Base-by-base conservation (phyloP, 129 eudicot genomes). In the Pulicaria dysenterica region DNA sequence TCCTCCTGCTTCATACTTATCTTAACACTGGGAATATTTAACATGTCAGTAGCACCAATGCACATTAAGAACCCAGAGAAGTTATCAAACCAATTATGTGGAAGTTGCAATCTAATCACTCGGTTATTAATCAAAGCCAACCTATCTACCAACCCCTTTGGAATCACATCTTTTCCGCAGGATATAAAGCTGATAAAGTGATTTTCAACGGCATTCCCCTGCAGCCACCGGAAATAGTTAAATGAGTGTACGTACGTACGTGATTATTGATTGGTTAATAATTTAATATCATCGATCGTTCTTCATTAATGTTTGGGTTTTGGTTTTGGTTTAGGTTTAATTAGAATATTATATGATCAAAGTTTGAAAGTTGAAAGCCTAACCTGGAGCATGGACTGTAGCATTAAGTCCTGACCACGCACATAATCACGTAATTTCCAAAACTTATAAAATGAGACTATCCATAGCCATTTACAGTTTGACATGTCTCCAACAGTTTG, bases 391-490 rank as follows among this genome's bases (percentile, higher is more conserved):
- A 67, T 15, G 14, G 4, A 47, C 9, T 67, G 45, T 67, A 48
- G 15, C 34, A 10, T 48, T 5, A 13, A 31, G 13, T 48, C 72
- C 34, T 58, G 58, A 36, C 0, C 2, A 47, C 58, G 46, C 3
- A 60, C 58, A 10, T 31, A 46, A 51, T n/a, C n/a, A n/a, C 34
- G 47, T 34, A 1, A 8, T 51, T 34, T 45, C 58, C 5, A 8
- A 67, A 46, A 24, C 1, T 37, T 4, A 9, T 67, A 38, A 68
- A 24, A 0, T n/a, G 58, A 48, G 14, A 67, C 72, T 31, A 47
- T 67, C 72, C 72, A 67, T 13, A 67, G 31, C 72, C 72, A 67
- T 67, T 67, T 67, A 37, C 72, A 67, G 45, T 67, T 48, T 67
- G 72, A 48, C 55, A 67, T n/a, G 48, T 67, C 58, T 67, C 58